phyloP scores from a whole-genome alignment of 352 stramenopile species.

The Globisporangium mamillatum region DNA sequence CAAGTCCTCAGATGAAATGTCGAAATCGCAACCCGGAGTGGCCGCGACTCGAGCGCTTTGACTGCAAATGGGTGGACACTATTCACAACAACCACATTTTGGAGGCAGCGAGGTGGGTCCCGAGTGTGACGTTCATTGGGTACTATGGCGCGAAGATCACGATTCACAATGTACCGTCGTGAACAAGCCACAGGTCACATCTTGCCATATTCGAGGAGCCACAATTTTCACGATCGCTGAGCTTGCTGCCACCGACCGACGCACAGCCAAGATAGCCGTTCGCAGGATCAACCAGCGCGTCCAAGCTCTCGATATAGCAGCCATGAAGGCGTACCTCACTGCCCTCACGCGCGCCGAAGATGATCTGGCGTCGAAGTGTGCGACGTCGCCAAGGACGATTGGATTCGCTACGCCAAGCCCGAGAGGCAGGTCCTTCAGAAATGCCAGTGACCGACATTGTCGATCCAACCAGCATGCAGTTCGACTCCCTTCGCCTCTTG shows the following conservation, averaged over 20 bases:
- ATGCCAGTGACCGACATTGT: not conserved
- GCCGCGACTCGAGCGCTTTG: constrained; percentile 18
- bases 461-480: not conserved
- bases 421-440: not conserved
- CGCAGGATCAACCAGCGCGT: not conserved
- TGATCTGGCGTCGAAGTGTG: not conserved
- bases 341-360: not conserved
- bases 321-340: not conserved
- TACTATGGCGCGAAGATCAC: constrained; percentile 25
- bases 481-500: not conserved
- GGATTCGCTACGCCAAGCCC: not conserved
- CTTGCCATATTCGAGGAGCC: not conserved
- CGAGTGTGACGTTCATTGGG: constrained; percentile 11
- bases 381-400: not conserved
- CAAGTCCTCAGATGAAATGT: not conserved
- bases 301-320: not conserved
- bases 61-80: constrained; percentile 25
- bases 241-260: not conserved
- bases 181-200: not conserved
- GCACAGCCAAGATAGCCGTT: not conserved
- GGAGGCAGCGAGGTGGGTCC: not conserved
- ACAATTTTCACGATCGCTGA: not conserved
- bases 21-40: constrained; percentile 6
- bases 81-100: constrained; percentile 20
- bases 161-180: not conserved